phyloP scores from a whole-genome alignment of 2,329 filamentous ascomycete genomes.

The Botrytis byssoidea region DNA sequence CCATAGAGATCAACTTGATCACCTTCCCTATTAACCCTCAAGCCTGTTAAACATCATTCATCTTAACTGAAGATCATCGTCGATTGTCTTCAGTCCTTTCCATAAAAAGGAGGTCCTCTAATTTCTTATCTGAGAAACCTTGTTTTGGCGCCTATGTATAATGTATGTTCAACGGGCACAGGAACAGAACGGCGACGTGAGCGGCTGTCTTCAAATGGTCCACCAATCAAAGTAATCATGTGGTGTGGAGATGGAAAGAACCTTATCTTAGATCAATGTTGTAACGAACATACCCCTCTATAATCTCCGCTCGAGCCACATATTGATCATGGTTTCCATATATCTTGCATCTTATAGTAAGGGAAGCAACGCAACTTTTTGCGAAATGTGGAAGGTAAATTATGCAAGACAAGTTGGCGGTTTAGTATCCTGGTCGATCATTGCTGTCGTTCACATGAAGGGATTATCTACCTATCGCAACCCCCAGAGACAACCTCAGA shows the following conservation, averaged over 20 bases:
- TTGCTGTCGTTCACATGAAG: background rate
- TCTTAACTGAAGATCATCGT: conserved; percentile 3
- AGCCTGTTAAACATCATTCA: conserved; percentile 1
- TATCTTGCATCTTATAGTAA: background rate
- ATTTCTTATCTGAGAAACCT: conserved; percentile 18
- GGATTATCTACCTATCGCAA: background rate
- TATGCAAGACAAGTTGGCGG: background rate
- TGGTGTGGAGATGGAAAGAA: conserved; percentile 1
- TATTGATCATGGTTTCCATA: conserved; percentile 1
- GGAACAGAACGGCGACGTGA: background rate
- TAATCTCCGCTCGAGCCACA: background rate
- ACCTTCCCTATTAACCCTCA: conserved; percentile 14
- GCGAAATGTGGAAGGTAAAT: conserved; percentile 5
- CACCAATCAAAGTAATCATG: background rate
- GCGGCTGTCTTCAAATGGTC: conserved; percentile 13
- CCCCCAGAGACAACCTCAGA: background rate
- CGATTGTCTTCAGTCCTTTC: conserved; percentile 1
- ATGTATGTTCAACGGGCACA: background rate
- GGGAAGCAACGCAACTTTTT: background rate
- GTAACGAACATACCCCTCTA: background rate
- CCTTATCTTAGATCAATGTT: conserved; percentile 16
- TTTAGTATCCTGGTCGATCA: background rate
- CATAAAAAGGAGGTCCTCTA: conserved; percentile 20
- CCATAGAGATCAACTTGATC: conserved; percentile 2
- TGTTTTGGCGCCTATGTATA: conserved; percentile 15